phyloP scores from a whole-genome alignment of 441 rosid genomes.

The Eutrema salsugineum region DNA sequence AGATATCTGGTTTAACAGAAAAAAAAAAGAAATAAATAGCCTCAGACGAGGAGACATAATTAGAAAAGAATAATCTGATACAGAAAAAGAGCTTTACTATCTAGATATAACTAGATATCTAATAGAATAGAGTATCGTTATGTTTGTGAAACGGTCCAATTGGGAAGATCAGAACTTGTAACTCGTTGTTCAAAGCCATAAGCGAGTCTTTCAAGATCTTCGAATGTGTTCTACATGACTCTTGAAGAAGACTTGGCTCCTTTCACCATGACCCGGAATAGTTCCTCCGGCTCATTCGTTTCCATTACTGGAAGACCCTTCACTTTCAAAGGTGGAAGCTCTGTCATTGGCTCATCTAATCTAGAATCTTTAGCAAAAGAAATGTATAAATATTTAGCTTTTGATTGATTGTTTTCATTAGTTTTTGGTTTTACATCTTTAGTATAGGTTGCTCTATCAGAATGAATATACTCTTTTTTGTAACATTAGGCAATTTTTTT shows the following conservation, averaged over 20 bases:
- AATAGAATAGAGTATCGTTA: no score
- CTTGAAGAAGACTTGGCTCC: slow-evolving; percentile 40
- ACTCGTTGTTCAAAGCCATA: neutral
- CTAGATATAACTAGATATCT: no score
- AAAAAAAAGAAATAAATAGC: no score
- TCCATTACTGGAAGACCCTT: slow-evolving; percentile 34
- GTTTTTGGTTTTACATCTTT: neutral
- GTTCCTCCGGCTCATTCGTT: slow-evolving; percentile 11
- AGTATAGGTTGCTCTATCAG: neutral
- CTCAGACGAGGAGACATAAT: no score
- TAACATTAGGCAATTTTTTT: neutral
- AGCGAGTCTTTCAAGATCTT: slow-evolving; percentile 44
- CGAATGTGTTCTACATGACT: slow-evolving; percentile 41
- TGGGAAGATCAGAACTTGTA: slow-evolving; percentile 33
- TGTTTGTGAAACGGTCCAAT: slow-evolving; percentile 49
- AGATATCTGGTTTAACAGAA: no score
- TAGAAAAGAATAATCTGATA: no score
- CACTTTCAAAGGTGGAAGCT: slow-evolving; percentile 38
- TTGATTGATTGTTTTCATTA: neutral
- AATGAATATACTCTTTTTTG: neutral
- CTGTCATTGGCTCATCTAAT: slow-evolving; percentile 26
- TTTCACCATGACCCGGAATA: slow-evolving; percentile 10
- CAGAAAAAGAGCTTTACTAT: no score
- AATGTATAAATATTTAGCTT: neutral
- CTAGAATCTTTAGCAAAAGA: slow-evolving; percentile 8